phyloP scores from a whole-genome alignment of 148 eudicot genomes.

The Rhododendron simsii region DNA sequence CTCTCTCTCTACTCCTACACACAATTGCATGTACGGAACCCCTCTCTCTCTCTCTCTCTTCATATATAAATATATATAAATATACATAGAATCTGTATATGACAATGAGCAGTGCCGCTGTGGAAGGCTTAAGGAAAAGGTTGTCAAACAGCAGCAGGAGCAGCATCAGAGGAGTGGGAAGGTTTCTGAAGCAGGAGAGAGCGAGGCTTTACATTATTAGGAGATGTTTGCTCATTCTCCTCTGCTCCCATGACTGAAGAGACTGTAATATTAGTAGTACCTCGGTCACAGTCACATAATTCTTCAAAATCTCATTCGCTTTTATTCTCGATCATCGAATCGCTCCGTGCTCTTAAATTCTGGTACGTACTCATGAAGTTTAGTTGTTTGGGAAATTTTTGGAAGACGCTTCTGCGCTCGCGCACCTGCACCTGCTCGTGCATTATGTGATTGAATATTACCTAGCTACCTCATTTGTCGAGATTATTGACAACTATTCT shows the following conservation, averaged over 20 bases:
- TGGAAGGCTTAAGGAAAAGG: constrained; percentile 33
- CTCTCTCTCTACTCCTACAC: not conserved
- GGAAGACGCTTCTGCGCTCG: too few species aligned
- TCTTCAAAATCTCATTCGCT: too few species aligned
- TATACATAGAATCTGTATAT: not conserved
- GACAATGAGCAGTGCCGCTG: not conserved
- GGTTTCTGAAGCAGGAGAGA: constrained; percentile 54
- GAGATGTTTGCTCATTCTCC: constrained; percentile 57
- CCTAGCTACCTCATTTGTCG: not conserved
- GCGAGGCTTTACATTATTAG: constrained; percentile 59
- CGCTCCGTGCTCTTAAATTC: too few species aligned
- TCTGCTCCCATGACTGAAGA: constrained; percentile 49
- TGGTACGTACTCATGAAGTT: too few species aligned
- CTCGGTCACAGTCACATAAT: too few species aligned
- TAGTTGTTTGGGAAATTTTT: too few species aligned
- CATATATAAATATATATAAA: not conserved
- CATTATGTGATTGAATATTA: too few species aligned
- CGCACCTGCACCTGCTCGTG: too few species aligned
- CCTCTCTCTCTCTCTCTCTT: not conserved
- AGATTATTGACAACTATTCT: not conserved
- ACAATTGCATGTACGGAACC: not conserved
- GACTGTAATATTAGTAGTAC: not conserved
- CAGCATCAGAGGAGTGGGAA: constrained; percentile 26
- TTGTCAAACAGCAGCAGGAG: constrained; percentile 22
- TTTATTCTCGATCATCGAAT: too few species aligned